phyloP scores from a whole-genome alignment of 2,329 filamentous ascomycete genomes.

The Leptographium radiaticola region DNA sequence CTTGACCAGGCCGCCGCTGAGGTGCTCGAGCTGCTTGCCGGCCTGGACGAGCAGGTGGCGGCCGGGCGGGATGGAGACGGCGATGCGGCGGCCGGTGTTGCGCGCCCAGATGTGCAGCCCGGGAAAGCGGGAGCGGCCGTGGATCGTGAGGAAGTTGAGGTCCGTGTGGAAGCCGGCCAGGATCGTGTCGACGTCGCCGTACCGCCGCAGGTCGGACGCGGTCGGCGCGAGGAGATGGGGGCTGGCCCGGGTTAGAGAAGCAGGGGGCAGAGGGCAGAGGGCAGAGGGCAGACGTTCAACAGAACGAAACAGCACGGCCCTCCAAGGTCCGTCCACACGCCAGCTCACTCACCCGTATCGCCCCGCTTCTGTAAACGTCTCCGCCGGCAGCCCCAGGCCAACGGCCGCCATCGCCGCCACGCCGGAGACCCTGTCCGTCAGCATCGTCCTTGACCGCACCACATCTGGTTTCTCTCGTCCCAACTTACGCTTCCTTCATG shows the following conservation, averaged over 20 bases:
- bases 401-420: constrained; percentile 46
- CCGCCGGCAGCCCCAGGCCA: constrained; percentile 37
- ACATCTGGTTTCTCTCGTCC: neutral
- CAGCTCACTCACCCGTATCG: constrained; percentile 33
- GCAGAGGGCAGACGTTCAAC: neutral
- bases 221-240: constrained; percentile 49
- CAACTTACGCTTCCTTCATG: constrained; percentile 46
- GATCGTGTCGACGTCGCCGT: constrained; percentile 41
- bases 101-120: constrained; percentile 51
- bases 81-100: constrained; percentile 45
- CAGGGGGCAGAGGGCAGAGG: neutral
- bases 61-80: constrained; percentile 44
- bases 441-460: neutral
- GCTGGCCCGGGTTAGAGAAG: constrained; percentile 17
- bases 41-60: constrained; percentile 48
- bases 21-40: constrained; percentile 49
- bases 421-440: constrained; percentile 31
- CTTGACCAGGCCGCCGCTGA: constrained; percentile 47
- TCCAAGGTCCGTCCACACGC: no score
- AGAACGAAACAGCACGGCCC: no score
- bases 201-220: constrained; percentile 41
- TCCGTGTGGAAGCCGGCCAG: constrained; percentile 52
- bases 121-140: constrained; percentile 48
- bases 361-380: constrained; percentile 41
- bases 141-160: constrained; percentile 52